Conservation (phyloP, 2,329 filamentous ascomycete species). For the Chaetomium strumarium region DNA sequence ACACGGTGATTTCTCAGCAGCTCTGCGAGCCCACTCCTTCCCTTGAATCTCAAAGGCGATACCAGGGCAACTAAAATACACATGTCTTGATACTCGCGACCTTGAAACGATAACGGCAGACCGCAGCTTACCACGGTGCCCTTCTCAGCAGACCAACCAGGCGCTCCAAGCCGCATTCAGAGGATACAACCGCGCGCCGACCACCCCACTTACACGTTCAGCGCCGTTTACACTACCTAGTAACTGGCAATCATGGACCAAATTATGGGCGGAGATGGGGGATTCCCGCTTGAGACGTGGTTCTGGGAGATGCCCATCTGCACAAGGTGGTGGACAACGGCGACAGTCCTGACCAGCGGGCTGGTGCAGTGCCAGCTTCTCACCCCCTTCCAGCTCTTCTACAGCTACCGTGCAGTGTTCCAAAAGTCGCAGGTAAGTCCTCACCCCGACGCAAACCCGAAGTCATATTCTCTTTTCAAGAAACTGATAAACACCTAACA, state of each 20-base stretch:
- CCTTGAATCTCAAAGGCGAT: background rate
- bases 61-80: background rate
- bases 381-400: constrained; percentile 92
- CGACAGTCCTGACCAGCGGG: constrained; percentile 79
- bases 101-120: background rate
- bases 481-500: background rate
- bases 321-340: constrained; percentile 94
- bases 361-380: constrained; percentile 91
- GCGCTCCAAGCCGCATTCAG: background rate
- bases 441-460: too few species aligned
- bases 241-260: constrained; percentile 43
- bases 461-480: too few species aligned
- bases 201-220: background rate
- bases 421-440: constrained; percentile 75
- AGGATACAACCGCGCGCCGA: background rate
- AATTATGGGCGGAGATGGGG: constrained; percentile 52
- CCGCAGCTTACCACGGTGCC: constrained; percentile 1
- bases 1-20: background rate
- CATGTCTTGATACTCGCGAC: background rate
- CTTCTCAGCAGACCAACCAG: background rate
- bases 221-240: background rate
- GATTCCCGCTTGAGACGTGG: constrained; percentile 88
- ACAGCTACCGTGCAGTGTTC: constrained; percentile 89
- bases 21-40: background rate
- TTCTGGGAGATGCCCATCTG: constrained; percentile 98